Conservation (phyloP, 2,329 filamentous ascomycete genomes). For the Cadophora gregata region DNA sequence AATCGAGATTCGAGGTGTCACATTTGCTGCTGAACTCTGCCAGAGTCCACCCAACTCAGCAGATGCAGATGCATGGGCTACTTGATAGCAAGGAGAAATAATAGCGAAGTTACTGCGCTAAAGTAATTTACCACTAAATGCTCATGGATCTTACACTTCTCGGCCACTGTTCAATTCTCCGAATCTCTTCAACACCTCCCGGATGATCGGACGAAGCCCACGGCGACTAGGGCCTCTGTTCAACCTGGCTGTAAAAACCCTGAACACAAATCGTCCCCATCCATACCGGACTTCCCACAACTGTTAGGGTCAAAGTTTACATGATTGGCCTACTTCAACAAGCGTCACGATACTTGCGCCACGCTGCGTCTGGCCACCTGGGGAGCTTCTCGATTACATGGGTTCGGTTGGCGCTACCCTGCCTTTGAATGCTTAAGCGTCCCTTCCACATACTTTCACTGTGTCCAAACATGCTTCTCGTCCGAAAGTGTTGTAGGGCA, state of each 20-base stretch:
- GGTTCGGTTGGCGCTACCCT: background rate
- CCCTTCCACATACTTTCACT: background rate
- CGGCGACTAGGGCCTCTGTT: background rate
- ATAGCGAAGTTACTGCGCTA: too few species aligned
- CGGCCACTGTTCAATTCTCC: background rate
- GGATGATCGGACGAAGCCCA: background rate
- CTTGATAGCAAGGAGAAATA: background rate
- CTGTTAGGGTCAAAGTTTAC: background rate
- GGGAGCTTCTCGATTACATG: slow-evolving; percentile 2
- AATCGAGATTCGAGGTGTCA: background rate
- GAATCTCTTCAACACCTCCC: background rate
- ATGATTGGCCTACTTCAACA: slow-evolving; percentile 1
- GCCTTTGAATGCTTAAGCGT: background rate
- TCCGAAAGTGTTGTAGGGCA: background rate
- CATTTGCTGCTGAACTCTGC: background rate
- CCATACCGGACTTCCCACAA: too few species aligned
- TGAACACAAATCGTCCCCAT: background rate
- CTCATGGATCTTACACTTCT: background rate
- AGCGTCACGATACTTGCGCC: slow-evolving; percentile 4
- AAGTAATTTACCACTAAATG: background rate
- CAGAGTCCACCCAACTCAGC: too few species aligned
- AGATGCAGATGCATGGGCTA: background rate
- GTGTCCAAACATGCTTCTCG: background rate
- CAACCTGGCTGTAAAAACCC: background rate
- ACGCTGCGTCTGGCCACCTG: background rate